Conservation (phyloP, 2,329 filamentous ascomycete genomes). For the Diaporthe eres region DNA sequence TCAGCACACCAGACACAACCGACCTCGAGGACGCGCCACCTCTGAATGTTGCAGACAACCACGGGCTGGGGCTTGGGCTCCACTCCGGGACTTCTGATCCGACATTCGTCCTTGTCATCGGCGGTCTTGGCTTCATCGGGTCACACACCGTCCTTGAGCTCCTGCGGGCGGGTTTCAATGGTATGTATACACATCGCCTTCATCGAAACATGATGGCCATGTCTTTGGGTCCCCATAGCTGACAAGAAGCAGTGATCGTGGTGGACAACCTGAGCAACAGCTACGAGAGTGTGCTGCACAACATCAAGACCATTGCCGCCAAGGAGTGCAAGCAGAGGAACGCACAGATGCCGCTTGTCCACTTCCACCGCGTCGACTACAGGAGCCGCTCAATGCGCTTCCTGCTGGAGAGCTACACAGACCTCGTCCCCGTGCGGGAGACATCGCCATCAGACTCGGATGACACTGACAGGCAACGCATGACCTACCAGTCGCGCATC, state of each 20-base stretch:
- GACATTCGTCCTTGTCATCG: constrained; percentile 62
- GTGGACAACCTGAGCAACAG: constrained; percentile 62
- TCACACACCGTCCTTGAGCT: constrained; percentile 69
- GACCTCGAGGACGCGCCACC: constrained; percentile 42
- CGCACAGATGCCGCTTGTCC: constrained; percentile 47
- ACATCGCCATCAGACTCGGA: constrained; percentile 11
- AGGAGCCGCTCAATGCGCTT: constrained; percentile 54
- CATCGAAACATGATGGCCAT: background rate
- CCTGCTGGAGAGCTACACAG: constrained; percentile 54
- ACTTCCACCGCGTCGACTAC: constrained; percentile 57
- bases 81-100: constrained; percentile 38
- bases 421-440: constrained; percentile 41
- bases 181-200: constrained; percentile 33
- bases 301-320: constrained; percentile 48
- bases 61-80: constrained; percentile 36
- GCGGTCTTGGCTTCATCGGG: constrained; percentile 69
- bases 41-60: constrained; percentile 31
- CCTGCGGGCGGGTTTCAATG: constrained; percentile 67
- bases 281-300: constrained; percentile 50
- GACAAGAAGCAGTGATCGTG: constrained; percentile 55
- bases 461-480: constrained; percentile 38
- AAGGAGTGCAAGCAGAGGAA: constrained; percentile 47
- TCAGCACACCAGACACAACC: constrained; percentile 41
- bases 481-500: constrained; percentile 61
- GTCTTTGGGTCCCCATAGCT: background rate